Evolutionary conservation across 768 basidiomycete species (phyloP).

Genomic region (Tylopilus vinaceipallidus): DNA sequence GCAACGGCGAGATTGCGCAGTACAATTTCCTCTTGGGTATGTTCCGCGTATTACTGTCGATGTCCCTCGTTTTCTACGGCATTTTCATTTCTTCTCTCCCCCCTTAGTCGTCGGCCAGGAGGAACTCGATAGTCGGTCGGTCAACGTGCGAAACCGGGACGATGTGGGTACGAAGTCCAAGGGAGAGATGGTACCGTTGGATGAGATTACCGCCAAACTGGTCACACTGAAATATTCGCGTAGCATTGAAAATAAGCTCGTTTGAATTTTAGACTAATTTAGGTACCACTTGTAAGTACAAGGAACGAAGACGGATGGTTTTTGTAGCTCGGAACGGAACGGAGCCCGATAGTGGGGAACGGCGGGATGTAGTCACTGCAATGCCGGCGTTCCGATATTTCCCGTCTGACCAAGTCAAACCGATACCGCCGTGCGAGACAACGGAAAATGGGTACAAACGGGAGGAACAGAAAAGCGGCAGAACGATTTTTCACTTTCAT

Average conservation of each 20-base stretch:
- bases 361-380: not conserved
- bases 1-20: conserved; percentile 95
- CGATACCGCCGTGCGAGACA: too few relatives aligned
- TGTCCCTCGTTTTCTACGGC: not conserved
- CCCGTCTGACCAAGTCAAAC: not conserved
- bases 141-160: conserved; percentile 95
- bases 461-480: not conserved
- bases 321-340: not conserved
- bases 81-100: not conserved
- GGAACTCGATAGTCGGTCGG: conserved; percentile 81
- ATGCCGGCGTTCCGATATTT: not conserved
- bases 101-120: conserved; percentile 88
- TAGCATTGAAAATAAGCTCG: conserved; percentile 53
- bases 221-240: conserved; percentile 63
- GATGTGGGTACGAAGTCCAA: conserved; percentile 84
- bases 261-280: conserved; percentile 19
- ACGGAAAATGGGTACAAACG: too few relatives aligned
- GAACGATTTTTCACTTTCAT: conserved; percentile 8
- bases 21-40: conserved; percentile 96
- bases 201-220: conserved; percentile 68
- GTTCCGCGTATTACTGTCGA: conserved; percentile 23
- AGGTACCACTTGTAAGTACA: not conserved
- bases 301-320: too few relatives aligned
- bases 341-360: not conserved
- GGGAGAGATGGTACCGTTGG: conserved; percentile 71